Base-by-base conservation (phyloP, 73 alveolate genomes). In the Urostyla sp. region DNA sequence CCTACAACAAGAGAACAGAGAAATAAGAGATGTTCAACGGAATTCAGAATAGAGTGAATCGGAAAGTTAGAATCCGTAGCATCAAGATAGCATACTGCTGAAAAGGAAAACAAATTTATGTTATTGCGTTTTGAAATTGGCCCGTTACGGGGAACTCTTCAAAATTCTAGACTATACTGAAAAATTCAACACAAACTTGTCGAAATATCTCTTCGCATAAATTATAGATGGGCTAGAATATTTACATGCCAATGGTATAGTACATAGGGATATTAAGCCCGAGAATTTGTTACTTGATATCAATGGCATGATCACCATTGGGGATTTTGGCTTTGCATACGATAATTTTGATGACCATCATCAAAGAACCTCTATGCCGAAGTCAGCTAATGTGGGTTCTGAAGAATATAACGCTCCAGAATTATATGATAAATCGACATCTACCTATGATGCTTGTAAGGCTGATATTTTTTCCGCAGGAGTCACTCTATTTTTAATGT, bases 351-450 rank as follows among this genome's bases (percentile, higher is more conserved):
- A 50, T 26, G 2, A 73, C 54, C 40, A 23, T 16, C 46, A 67
- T 81, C 24, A 72, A 49, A 23, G 46, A 30, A n/a, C 55, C 55
- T 32, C 15, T 18, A 4, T n/a, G n/a, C n/a, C n/a, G n/a, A n/a
- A n/a, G n/a, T n/a, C n/a, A n/a, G n/a, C n/a, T n/a, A 28, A 27
- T 11, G 59, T 66, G 2, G 83, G 85, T 15, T 67, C 76, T 6
- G 79, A 51, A 18, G 91, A 77, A 57, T 81, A 81, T 45, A 81
- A 81, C 36, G 83, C 91, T 0, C 91, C 91, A 2, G 91, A 81
- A 49, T 16, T 81, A 4, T 67, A 48, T 20, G 80, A 63, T 20
- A 72, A 38, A 28, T 63, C 45, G 16, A 67, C 26, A 21, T 23
- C 2, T 35, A 6, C 35, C 1, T 81, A 81, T 56, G 69, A 81